A percentile compares a stretch with the other conserved stretches of the same genome.
Evolutionary conservation across 2,329 filamentous ascomycete species (phyloP).

Genomic region (Colletotrichum australisinense): DNA sequence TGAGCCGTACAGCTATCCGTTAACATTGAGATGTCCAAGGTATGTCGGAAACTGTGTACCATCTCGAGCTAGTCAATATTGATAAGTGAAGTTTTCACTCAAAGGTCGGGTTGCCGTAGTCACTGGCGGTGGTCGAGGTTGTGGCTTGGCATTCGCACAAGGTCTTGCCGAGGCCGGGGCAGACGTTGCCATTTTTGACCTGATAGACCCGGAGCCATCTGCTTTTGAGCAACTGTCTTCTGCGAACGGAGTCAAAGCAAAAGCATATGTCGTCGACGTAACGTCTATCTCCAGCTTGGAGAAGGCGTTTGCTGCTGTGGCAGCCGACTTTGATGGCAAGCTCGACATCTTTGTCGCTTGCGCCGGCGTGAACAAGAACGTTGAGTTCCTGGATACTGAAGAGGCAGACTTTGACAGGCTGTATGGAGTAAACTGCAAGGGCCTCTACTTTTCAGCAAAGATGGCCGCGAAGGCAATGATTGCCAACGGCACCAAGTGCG

Average conservation of each 20-base stretch:
- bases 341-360: constrained; percentile 50
- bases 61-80: not conserved
- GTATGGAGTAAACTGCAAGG: constrained; percentile 21
- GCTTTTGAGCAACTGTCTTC: constrained; percentile 2
- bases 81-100: constrained; percentile 54
- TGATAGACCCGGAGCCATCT: constrained; percentile 21
- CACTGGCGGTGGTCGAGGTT: constrained; percentile 58
- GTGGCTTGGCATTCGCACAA: constrained; percentile 47
- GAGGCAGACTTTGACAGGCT: constrained; percentile 27
- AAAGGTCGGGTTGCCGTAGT: constrained; percentile 58
- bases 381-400: constrained; percentile 23
- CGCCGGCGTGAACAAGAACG: constrained; percentile 46
- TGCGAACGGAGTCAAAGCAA: not conserved
- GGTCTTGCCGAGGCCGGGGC: constrained; percentile 28
- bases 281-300: constrained; percentile 12
- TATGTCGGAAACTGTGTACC: not conserved
- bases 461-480: constrained; percentile 63
- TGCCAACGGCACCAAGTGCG: constrained; percentile 58
- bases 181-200: constrained; percentile 27
- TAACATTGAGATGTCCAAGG: not conserved
- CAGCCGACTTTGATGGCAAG: constrained; percentile 41
- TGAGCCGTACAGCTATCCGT: not conserved
- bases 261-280: constrained; percentile 17
- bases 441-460: constrained; percentile 55
- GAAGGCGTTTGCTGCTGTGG: not conserved